These are phyloP conservation scores for Neurospora sp. DNA, from an alignment of 495 filamentous ascomycete genomes.

Conservation along the genomic window DNA sequence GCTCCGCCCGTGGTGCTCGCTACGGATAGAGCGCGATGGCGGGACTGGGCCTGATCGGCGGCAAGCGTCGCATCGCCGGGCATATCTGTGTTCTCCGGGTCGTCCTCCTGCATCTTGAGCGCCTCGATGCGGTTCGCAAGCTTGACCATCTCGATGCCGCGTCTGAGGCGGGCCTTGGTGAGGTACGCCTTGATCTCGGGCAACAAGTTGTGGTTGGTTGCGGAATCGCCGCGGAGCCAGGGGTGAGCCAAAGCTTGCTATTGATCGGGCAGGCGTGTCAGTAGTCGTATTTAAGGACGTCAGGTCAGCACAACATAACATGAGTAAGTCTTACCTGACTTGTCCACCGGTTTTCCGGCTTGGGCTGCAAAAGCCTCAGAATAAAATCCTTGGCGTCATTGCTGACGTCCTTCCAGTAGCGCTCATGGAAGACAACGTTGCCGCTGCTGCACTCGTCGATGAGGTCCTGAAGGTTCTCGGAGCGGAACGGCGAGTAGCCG, in stretches of 20 bases:
- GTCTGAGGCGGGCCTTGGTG: conserved; percentile 76
- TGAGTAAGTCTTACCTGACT: conserved; percentile 50
- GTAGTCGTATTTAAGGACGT: not conserved
- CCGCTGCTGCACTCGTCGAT: conserved; percentile 89
- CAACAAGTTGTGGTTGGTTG: conserved; percentile 89
- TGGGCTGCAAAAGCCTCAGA: conserved; percentile 63
- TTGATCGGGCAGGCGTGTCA: not conserved
- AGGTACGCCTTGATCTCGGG: conserved; percentile 95
- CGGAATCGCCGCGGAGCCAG: conserved; percentile 86
- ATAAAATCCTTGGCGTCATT: conserved; percentile 96
- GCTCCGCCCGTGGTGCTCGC: conserved; percentile 12
- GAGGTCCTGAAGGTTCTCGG: conserved; percentile 83
- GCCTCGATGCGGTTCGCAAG: conserved; percentile 94
- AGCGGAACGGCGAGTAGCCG: conserved; percentile 95
- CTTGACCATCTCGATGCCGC: conserved; percentile 95
- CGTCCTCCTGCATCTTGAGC: conserved; percentile 91
- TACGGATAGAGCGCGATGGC: not conserved
- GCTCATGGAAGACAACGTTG: conserved; percentile 92
- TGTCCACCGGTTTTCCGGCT: conserved; percentile 65
- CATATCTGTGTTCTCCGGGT: conserved; percentile 56
- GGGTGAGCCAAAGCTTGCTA: conserved; percentile 70
- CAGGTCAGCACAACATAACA: conserved; percentile 6
- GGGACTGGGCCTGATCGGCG: conserved; percentile 49
- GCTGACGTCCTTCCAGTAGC: conserved; percentile 98
- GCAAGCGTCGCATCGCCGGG: conserved; percentile 53